A percentile compares a stretch with the other conserved stretches of the same genome.
Evolutionary conservation across 1,139 yeast species (phyloP).

Genomic region (Groenewaldozyma sp.): DNA sequence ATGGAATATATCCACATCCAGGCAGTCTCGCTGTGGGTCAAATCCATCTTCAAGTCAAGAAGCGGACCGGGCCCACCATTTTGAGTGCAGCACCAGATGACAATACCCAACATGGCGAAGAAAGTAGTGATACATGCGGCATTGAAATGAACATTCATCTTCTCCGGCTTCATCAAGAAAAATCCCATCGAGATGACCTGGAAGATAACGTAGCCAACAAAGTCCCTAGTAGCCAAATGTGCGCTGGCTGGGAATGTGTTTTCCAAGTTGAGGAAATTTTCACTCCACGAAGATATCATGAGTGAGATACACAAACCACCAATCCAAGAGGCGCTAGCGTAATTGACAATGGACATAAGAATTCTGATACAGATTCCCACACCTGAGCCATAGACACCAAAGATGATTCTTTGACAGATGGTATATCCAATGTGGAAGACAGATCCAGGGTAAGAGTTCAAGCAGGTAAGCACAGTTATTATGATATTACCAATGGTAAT

Average conservation of each 20-base stretch:
- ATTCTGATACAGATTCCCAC: conserved; percentile 20
- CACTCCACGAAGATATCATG: conserved; percentile 1
- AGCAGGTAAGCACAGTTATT: conserved; percentile 16
- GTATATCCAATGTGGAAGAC: conserved; percentile 27
- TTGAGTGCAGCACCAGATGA: conserved; percentile 18
- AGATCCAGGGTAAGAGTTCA: conserved; percentile 25
- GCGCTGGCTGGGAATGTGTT: conserved; percentile 28
- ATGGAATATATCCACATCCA: conserved; percentile 23
- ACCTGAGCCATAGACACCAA: conserved; percentile 25
- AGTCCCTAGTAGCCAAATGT: conserved; percentile 25
- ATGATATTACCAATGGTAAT: conserved; percentile 22
- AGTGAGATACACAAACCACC: conserved; percentile 24
- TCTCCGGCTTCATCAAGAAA: conserved; percentile 23
- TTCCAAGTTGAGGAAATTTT: conserved; percentile 20
- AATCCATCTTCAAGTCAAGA: conserved; percentile 11
- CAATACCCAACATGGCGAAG: conserved; percentile 13
- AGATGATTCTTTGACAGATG: conserved; percentile 21
- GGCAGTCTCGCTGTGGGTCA: conserved; percentile 12
- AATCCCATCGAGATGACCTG: conserved; percentile 21
- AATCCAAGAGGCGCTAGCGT: conserved; percentile 23
- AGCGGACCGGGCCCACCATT: conserved; percentile 21
- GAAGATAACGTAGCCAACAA: conserved; percentile 27
- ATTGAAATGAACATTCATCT: conserved; percentile 16
- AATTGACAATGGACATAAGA: conserved; percentile 25
- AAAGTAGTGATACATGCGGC: conserved; percentile 14